Evolutionary conservation across 192 early-diverging fungal genomes (phyloP).

Genomic region (Gigaspora rosea): DNA sequence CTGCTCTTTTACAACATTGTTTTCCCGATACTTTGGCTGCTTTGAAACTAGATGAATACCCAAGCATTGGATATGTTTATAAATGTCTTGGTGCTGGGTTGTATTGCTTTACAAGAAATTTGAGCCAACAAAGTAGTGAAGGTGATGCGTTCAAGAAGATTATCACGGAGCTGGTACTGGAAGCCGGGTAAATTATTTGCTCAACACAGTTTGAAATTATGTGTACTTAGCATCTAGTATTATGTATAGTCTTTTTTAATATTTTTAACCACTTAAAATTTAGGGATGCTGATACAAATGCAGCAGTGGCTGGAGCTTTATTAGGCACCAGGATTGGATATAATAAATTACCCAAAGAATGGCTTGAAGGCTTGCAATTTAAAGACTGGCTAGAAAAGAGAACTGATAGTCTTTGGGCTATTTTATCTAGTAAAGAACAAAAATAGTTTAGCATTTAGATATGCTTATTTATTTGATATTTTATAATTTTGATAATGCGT

Average conservation of each 20-base stretch:
- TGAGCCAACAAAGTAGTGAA: slow-evolving; percentile 27
- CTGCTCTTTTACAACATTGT: slow-evolving; percentile 32
- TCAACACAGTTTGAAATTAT: not conserved
- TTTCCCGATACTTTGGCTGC: slow-evolving; percentile 37
- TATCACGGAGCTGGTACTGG: slow-evolving; percentile 50
- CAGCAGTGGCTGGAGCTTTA: slow-evolving; percentile 53
- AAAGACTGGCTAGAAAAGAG: slow-evolving; percentile 35
- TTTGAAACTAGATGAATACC: slow-evolving; percentile 44
- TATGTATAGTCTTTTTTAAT: not conserved
- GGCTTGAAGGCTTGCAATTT: slow-evolving; percentile 49
- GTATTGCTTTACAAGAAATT: slow-evolving; percentile 39
- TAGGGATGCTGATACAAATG: slow-evolving; percentile 62
- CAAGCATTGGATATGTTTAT: slow-evolving; percentile 54
- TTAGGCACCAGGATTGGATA: slow-evolving; percentile 51
- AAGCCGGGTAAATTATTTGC: slow-evolving; percentile 46
- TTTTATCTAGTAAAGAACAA: not conserved
- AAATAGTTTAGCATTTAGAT: too few relatives aligned
- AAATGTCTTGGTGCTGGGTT: slow-evolving; percentile 51
- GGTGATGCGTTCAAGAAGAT: slow-evolving; percentile 44
- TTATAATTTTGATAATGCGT: too few relatives aligned
- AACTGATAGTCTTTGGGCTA: slow-evolving; percentile 33
- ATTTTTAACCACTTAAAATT: slow-evolving; percentile 34
- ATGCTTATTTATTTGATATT: too few relatives aligned
- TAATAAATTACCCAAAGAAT: slow-evolving; percentile 47
- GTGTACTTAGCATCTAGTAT: not conserved